These are phyloP conservation scores for Hanseniaspora nectarophila DNA, from an alignment of 805 yeast species.

Conservation along the genomic window DNA sequence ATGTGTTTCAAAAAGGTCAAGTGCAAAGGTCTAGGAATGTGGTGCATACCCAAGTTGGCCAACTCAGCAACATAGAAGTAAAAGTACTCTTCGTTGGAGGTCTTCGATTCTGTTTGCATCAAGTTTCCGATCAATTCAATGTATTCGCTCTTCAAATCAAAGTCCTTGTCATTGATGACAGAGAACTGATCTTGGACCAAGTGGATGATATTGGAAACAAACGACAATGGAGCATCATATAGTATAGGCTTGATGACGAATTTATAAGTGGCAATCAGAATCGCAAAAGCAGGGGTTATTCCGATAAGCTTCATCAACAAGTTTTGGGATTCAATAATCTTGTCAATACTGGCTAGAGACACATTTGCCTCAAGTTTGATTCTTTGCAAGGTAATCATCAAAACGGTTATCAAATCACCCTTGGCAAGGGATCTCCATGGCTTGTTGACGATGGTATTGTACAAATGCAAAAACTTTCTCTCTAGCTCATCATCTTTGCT, in stretches of 20 bases:
- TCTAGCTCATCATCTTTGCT: constrained; percentile 48
- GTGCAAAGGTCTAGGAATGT: constrained; percentile 35
- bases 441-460: constrained; percentile 59
- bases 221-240: constrained; percentile 10
- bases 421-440: constrained; percentile 51
- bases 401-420: constrained; percentile 65
- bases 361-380: constrained; percentile 89
- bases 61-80: constrained; percentile 14
- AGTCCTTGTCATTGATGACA: constrained; percentile 29
- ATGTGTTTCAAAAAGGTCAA: neutral
- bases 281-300: constrained; percentile 63
- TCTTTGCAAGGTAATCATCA: constrained; percentile 87
- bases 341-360: constrained; percentile 84
- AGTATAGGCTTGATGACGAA: constrained; percentile 20
- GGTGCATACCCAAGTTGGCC: constrained; percentile 34
- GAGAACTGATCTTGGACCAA: constrained; percentile 17
- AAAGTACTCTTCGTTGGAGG: constrained; percentile 17
- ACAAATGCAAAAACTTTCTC: constrained; percentile 50
- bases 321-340: constrained; percentile 78
- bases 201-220: neutral
- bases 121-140: neutral
- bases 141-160: constrained; percentile 16
- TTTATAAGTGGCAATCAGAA: constrained; percentile 37
- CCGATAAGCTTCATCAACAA: constrained; percentile 89
- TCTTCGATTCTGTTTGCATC: neutral